Conservation (phyloP, 192 early-diverging fungal species). For the Coemansia sp. region DNA sequence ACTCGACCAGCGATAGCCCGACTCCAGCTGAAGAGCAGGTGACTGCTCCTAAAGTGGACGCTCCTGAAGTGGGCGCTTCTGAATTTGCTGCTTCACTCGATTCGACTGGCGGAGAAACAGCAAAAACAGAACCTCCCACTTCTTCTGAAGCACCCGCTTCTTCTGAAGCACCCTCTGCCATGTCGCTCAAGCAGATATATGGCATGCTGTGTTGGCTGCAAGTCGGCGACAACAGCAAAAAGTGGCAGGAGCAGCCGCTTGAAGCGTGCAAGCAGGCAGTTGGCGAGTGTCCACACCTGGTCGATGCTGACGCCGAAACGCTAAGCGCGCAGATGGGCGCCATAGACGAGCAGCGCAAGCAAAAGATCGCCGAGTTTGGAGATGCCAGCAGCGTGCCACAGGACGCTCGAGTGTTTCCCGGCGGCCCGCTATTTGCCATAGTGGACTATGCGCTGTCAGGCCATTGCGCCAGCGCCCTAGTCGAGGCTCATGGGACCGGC, state of each 20-base stretch:
- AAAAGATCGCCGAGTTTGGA: conserved; percentile 18
- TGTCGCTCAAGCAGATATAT: conserved; percentile 42
- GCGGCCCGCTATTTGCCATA: conserved; percentile 40
- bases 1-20: background rate
- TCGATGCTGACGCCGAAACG: conserved; percentile 7
- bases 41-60: background rate
- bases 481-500: background rate
- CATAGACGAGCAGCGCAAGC: background rate
- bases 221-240: conserved; percentile 20
- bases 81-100: too few relatives aligned
- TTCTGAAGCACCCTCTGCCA: background rate
- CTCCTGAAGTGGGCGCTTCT: too few relatives aligned
- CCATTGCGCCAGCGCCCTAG: background rate
- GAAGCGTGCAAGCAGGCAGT: conserved; percentile 26
- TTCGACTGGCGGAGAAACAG: too few relatives aligned
- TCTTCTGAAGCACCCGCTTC: too few relatives aligned
- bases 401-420: conserved; percentile 27
- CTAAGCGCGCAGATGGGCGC: conserved; percentile 9
- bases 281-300: conserved; percentile 30
- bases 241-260: conserved; percentile 22
- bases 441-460: conserved; percentile 30
- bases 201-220: conserved; percentile 51
- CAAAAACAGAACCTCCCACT: too few relatives aligned
- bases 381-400: conserved; percentile 20
- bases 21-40: background rate